These are phyloP conservation scores for Gastrolobium villosum DNA, from an alignment of 306 rosid species.

Conservation along the genomic window DNA sequence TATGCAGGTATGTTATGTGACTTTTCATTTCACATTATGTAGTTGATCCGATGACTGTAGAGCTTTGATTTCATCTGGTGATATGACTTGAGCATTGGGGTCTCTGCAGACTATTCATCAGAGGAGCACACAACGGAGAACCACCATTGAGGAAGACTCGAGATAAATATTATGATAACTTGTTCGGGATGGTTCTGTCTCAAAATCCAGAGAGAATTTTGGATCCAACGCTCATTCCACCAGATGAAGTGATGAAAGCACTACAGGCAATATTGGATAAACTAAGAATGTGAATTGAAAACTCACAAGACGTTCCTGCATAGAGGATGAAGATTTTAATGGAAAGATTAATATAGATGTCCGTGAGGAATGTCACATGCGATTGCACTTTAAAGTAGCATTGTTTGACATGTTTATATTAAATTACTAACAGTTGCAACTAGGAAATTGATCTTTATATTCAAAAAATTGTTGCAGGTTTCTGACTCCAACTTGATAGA, in stretches of 20 bases:
- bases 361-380: constrained; percentile 61
- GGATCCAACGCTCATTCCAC: too few relatives aligned
- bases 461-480: constrained; percentile 64
- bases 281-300: constrained; percentile 60
- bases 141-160: too few relatives aligned
- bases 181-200: too few relatives aligned
- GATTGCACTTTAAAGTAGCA: constrained; percentile 53
- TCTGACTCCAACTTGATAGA: constrained; percentile 77
- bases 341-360: background rate
- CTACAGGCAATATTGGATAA: constrained; percentile 64
- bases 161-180: too few relatives aligned
- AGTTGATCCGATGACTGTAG: too few relatives aligned
- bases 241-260: constrained; percentile 54
- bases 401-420: constrained; percentile 62
- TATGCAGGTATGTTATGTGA: too few relatives aligned
- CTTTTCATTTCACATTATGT: too few relatives aligned
- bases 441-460: constrained; percentile 34
- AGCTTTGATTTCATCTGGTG: too few relatives aligned
- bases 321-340: constrained; percentile 42
- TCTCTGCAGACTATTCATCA: too few relatives aligned
- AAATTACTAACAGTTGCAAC: background rate
- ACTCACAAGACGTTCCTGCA: constrained; percentile 62
- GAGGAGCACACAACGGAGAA: too few relatives aligned
- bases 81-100: too few relatives aligned
- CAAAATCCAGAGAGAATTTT: too few relatives aligned